Evolutionary conservation across 331 rosid species (phyloP).

Genomic region (Pyrus hybrid): DNA sequence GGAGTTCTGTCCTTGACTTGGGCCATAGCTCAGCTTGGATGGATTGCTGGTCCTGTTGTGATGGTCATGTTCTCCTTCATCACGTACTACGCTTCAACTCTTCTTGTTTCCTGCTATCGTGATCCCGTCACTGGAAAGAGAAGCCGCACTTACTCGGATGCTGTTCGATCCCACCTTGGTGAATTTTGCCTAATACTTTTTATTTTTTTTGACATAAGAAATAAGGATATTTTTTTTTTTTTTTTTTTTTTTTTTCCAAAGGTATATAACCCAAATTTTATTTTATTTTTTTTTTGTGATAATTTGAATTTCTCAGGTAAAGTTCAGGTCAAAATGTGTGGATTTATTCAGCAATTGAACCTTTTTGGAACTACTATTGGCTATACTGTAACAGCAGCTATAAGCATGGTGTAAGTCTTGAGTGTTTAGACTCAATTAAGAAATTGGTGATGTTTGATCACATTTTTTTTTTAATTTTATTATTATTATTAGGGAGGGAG

Average conservation of each 20-base stretch:
- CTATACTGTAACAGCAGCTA: constrained; percentile 54
- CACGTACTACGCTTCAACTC: constrained; percentile 57
- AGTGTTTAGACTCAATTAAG: background rate
- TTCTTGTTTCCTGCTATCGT: constrained; percentile 57
- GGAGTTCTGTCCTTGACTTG: constrained; percentile 80
- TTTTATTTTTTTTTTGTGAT: background rate
- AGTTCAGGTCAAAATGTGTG: constrained; percentile 45
- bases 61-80: constrained; percentile 53
- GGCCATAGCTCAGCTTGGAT: constrained; percentile 85
- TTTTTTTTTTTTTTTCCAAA: background rate
- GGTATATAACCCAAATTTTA: background rate
- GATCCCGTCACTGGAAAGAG: constrained; percentile 53
- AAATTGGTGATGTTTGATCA: background rate
- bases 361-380: constrained; percentile 54
- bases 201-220: background rate
- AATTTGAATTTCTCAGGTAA: constrained; percentile 29
- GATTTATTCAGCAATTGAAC: constrained; percentile 44
- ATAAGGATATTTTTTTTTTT: background rate
- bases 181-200: background rate
- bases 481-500: background rate
- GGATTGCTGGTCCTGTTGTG: constrained; percentile 62
- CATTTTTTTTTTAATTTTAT: background rate
- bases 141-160: constrained; percentile 66
- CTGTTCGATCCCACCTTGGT: constrained; percentile 52
- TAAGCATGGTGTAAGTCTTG: constrained; percentile 51